These are phyloP conservation scores for Physocladia obscura DNA, from an alignment of 192 early-diverging fungal genomes.

Conservation along the genomic window DNA sequence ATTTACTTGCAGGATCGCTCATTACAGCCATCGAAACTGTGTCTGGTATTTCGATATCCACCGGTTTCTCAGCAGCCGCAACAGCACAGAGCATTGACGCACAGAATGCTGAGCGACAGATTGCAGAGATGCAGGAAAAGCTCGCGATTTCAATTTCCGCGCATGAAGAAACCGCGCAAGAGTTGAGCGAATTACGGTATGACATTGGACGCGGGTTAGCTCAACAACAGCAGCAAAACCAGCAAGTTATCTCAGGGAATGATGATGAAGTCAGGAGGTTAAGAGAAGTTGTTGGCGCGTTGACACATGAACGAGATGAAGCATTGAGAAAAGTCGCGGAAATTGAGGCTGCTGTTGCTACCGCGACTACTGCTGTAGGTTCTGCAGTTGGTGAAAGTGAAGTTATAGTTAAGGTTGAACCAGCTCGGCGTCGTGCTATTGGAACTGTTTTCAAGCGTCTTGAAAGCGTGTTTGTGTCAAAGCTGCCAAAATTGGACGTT, in stretches of 20 bases:
- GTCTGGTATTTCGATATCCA: not conserved
- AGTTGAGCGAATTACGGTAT: not conserved
- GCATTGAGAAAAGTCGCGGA: not conserved
- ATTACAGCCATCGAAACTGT: constrained; percentile 3
- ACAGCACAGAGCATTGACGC: not conserved
- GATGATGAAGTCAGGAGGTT: constrained; percentile 15
- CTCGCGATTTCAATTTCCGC: not conserved
- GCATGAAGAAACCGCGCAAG: constrained; percentile 2
- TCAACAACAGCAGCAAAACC: no score
- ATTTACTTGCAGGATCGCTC: constrained; percentile 18
- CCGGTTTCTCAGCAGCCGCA: not conserved
- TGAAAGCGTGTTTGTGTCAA: no score
- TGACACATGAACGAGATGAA: constrained; percentile 19
- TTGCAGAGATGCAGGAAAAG: not conserved
- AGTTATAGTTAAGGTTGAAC: not conserved
- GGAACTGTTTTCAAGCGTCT: not conserved
- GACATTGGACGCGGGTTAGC: not conserved
- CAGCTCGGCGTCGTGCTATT: not conserved
- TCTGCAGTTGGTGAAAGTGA: constrained; percentile 26
- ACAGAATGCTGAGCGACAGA: not conserved
- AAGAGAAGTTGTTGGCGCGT: constrained; percentile 3
- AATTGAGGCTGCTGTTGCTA: not conserved
- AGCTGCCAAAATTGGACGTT: not conserved
- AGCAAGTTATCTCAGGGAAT: no score
- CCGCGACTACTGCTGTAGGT: no score